Evolutionary conservation across 768 basidiomycete genomes (phyloP).

Genomic region (Pulveroboletus ravenelii): DNA sequence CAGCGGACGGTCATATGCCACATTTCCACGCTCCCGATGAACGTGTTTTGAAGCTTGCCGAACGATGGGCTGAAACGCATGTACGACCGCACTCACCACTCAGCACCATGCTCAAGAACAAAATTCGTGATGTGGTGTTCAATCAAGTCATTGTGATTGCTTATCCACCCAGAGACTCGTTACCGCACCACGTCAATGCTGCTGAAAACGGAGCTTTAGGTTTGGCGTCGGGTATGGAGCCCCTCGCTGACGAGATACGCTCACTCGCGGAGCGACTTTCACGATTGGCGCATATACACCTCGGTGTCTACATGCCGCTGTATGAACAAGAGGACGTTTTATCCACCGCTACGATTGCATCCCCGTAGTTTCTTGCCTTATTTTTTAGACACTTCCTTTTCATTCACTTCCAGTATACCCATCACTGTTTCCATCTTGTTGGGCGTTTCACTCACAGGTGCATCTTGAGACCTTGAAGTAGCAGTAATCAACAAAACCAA

Average conservation of each 20-base stretch:
- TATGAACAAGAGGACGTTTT: constrained; percentile 60
- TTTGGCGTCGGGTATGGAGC: constrained; percentile 60
- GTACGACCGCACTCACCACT: constrained; percentile 59
- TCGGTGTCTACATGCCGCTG: constrained; percentile 69
- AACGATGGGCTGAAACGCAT: constrained; percentile 68
- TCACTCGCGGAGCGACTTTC: constrained; percentile 67
- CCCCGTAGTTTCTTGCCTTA: constrained; percentile 14
- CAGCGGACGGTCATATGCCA: constrained; percentile 22
- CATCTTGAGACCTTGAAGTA: constrained; percentile 26
- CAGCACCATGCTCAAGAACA: constrained; percentile 54
- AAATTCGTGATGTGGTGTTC: constrained; percentile 61
- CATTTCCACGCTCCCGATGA: constrained; percentile 40
- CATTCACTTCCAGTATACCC: constrained; percentile 25
- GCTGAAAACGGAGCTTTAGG: constrained; percentile 18
- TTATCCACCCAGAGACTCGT: constrained; percentile 43
- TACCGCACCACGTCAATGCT: constrained; percentile 26
- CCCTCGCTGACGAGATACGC: constrained; percentile 60
- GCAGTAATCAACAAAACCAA: constrained; percentile 26
- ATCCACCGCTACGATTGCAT: constrained; percentile 19
- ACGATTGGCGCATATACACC: constrained; percentile 68
- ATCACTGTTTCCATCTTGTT: constrained; percentile 27
- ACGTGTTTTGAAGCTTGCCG: constrained; percentile 53
- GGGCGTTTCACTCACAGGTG: constrained; percentile 16
- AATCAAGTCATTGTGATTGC: constrained; percentile 50
- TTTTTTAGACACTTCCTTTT: constrained; percentile 21